A percentile compares a stretch with the other conserved stretches of the same genome.
Conservation (phyloP, 306 rosid species). For the Gillenia trifoliata region DNA sequence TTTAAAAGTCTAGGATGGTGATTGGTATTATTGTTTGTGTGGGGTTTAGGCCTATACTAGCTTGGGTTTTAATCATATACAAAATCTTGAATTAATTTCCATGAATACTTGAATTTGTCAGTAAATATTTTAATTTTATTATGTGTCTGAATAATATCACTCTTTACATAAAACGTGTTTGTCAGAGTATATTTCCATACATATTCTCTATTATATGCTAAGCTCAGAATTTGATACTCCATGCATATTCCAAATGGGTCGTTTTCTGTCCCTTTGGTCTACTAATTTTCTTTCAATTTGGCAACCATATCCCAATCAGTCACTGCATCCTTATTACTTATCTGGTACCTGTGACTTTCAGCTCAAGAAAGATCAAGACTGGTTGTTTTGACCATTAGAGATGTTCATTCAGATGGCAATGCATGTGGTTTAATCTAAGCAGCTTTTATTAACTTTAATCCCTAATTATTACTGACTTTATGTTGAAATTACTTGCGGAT, state of each 20-base stretch:
- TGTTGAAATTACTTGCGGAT: background rate
- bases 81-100: too few relatives aligned
- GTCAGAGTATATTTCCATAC: background rate
- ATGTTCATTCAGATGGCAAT: background rate
- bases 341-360: background rate
- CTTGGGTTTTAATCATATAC: too few relatives aligned
- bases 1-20: too few relatives aligned
- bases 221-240: background rate
- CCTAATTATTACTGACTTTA: background rate
- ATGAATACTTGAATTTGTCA: too few relatives aligned
- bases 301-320: background rate
- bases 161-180: background rate
- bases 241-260: background rate
- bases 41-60: too few relatives aligned
- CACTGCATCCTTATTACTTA: background rate
- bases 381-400: constrained; percentile 1
- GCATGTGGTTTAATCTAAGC: too few relatives aligned
- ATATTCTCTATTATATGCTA: background rate
- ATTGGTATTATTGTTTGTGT: too few relatives aligned
- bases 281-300: background rate
- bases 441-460: background rate
- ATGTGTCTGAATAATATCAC: too few relatives aligned
- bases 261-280: background rate
- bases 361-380: background rate
- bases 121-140: too few relatives aligned